Evolutionary conservation across 257 asterid species (phyloP), one percentile per base, ranked within the genome.

Genomic region (Scutellaria galericulata): DNA sequence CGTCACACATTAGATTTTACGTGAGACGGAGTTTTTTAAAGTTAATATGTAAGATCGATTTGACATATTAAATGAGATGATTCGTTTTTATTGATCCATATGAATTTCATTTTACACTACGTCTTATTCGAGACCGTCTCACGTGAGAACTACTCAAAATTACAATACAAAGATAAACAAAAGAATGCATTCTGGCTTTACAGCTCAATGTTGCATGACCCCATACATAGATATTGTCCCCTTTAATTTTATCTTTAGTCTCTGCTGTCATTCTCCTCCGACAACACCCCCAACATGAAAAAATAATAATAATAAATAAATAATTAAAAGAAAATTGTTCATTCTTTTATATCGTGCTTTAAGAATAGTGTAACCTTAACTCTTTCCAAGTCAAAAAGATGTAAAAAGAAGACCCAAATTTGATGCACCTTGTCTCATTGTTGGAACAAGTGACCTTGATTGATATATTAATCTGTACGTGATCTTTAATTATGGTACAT

Each of bases 141-240:
- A n/a, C n/a, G n/a, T n/a, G 18, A 18, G 18, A 18, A 0, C 18
- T 18, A 18, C 18, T 18, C 18, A 18, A 18, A 18, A 53, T 40
- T 22, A 22, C 31, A 37, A 54, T 68, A 61, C 24, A 50, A 45
- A 51, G 39, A 31, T 31, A 5, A 7, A 60, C 24, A 71, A 46
- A 5, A 42, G 55, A 15, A 5, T 8, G 64, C 63, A 74, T 45
- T 56, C 75, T 68, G 71, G 73, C 79, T 74, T 79, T 79, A 75
- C 83, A 79, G 77, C 70, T 70, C 66, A 10, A 64, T 72, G 50
- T 73, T 27, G 66, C 70, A 63, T 42, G 46, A 35, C 58, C 7
- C 60, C 20, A 61, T 41, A 7, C n/a, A 57, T 12, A 57, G 58
- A 67, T 52, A 68, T 53, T 40, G 74, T 6, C 47, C 51, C 20